Evolutionary conservation across 2,329 filamentous ascomycete species (phyloP), one percentile per base, ranked within the genome.

Genomic region (Alternaria ventricosa): DNA sequence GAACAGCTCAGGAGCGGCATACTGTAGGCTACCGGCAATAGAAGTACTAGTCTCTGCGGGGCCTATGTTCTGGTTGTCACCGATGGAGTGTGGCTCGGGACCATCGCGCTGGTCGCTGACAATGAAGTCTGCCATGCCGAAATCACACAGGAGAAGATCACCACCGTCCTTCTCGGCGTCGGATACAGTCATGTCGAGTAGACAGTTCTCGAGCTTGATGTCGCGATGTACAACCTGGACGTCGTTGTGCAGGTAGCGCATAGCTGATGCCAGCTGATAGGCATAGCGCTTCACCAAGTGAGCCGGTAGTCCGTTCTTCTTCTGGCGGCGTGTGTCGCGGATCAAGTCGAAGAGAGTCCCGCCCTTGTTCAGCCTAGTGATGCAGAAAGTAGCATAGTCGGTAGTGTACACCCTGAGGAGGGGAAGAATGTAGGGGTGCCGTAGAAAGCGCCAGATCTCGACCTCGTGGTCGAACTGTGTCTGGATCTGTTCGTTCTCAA

Each of bases 381-480:
- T 89, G 72, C 88, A 90, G 67, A 89, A 91, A 0, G 88, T 90
- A n/a, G 89, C 89, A 71, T 87, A 89, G 49, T 89, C 86, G 13
- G 88, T 89, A 67, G 89, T 88, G 75, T 89, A 90, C 20, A 90
- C 89, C 6, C 86, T 84, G 61, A 90, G 84, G 8, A 91, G 82
- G 0, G 87, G 85, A 28, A 91, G 78, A 51, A 91, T 86, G 71
- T 90, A 85, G 1, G 84, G 84, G 71, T 91, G 88, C 59, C 85
- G 85, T 46, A 91, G 80, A 70, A 88, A 89, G 49, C 89, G 85
- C 89, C 89, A 91, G 44, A 91, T 85, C 46, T 87, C 85, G 49
- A 91, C 87, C 80, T 91, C 89, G 65, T 90, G 89, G 71, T 91
- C 89, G 64, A 91, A 89, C 67, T 90, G 87, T 11, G 88, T 87